phyloP scores from a whole-genome alignment of 371 early-diverging fungal genomes.

The Cladochytrium tenue region DNA sequence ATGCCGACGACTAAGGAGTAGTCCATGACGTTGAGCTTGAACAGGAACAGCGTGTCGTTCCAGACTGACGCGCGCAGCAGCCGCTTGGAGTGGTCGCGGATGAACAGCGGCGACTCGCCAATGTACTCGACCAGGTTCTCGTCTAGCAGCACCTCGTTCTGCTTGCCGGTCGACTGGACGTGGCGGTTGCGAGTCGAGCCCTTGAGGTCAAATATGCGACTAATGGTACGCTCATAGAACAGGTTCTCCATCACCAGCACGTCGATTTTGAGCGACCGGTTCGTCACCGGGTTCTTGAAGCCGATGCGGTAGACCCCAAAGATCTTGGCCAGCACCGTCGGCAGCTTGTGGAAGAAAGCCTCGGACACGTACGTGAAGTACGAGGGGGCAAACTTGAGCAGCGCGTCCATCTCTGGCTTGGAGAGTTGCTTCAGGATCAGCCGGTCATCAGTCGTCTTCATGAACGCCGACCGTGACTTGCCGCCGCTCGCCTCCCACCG shows the following conservation, averaged over 20 bases:
- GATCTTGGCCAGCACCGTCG: constrained; percentile 84
- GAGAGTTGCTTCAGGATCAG: constrained; percentile 88
- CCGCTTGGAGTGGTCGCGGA: constrained; percentile 64
- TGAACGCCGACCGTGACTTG: constrained; percentile 83
- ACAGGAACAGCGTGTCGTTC: constrained; percentile 45
- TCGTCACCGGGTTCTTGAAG: constrained; percentile 68
- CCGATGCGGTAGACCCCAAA: constrained; percentile 88
- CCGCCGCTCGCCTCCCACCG: constrained; percentile 83
- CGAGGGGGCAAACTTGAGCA: constrained; percentile 82
- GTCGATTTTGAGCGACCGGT: constrained; percentile 34
- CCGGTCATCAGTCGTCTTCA: constrained; percentile 85
- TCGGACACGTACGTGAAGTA: constrained; percentile 87
- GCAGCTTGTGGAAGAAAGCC: constrained; percentile 57
- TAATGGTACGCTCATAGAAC: constrained; percentile 44
- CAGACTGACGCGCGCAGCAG: constrained; percentile 35
- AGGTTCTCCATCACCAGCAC: constrained; percentile 53
- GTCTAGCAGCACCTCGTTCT: constrained; percentile 86
- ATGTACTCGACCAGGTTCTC: constrained; percentile 82
- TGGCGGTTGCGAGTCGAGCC: constrained; percentile 92
- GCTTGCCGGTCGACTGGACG: constrained; percentile 79
- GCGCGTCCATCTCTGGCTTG: constrained; percentile 81
- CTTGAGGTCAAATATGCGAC: constrained; percentile 86
- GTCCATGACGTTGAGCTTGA: constrained; percentile 47
- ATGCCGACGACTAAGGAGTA: constrained; percentile 51
- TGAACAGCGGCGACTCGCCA: constrained; percentile 81